A percentile compares a stretch with the other conserved stretches of the same genome.
Conservation (phyloP, 441 rosid genomes). For the Populus hybrid region DNA sequence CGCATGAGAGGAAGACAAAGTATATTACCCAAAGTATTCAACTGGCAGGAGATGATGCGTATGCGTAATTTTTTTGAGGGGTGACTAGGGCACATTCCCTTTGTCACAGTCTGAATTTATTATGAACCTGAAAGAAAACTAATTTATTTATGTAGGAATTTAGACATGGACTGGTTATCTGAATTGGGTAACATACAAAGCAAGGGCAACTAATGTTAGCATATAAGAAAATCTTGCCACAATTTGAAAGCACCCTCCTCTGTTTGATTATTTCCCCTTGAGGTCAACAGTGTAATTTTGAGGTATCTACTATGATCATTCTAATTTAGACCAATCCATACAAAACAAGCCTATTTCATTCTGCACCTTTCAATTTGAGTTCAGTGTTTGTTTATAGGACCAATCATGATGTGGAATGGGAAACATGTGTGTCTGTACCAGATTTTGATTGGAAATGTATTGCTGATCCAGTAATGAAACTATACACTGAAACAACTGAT, state of each 20-base stretch:
- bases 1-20: too few relatives aligned
- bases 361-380: background rate
- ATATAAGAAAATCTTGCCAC: background rate
- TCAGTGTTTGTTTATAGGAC: slow-evolving; percentile 42
- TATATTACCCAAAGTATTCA: too few relatives aligned
- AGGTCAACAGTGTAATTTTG: background rate
- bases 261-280: background rate
- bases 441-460: slow-evolving; percentile 81
- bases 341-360: background rate
- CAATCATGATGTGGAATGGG: slow-evolving; percentile 63
- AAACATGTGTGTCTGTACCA: slow-evolving; percentile 41
- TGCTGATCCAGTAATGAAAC: slow-evolving; percentile 78
- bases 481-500: slow-evolving; percentile 78
- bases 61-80: background rate
- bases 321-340: background rate
- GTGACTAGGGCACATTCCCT: background rate
- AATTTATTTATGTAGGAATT: too few relatives aligned
- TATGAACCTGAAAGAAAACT: background rate
- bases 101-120: background rate
- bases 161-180: background rate
- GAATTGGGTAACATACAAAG: background rate
- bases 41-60: background rate
- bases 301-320: background rate
- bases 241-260: background rate
- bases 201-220: background rate